Base-by-base conservation (phyloP, 2,329 filamentous ascomycete species). In the Diaporthe sp. region DNA sequence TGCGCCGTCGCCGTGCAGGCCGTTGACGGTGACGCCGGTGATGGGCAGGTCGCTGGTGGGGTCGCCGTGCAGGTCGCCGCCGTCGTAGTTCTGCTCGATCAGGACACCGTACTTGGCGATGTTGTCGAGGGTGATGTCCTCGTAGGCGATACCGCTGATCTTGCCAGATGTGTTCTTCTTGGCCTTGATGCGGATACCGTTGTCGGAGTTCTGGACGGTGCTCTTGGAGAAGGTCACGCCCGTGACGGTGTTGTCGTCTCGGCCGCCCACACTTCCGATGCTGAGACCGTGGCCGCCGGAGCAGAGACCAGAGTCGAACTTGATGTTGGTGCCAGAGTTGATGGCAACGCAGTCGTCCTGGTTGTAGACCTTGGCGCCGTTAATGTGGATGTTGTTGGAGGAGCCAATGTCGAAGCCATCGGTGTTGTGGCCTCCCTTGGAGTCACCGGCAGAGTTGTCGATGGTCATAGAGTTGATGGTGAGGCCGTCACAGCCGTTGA, bases 321-420 rank as follows among this genome's bases (percentile, higher is more conserved):
- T 78, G 76, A 83, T 83, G 78, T 81, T 82, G 49, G 74, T 86
- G 73, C 89, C 89, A 1, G 87, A 89, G 84, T 91, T 91, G 79
- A 91, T 83, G 55, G 89, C 89, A 15, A 91, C 81, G 78, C 89
- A 91, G 79, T 91, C 89, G 76, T 91, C 89, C 82, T 91, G 89
- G 84, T 91, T 91, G 80, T 88, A 85, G 77, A 91, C 84, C 73
- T 83, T 86, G 44, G 88, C 88, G 67, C 86, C 86, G 73, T 83
- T 83, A 79, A 91, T 90, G 73, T 83, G 87, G 55, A 91, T 82
- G 51, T 83, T 83, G 37, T 82, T 84, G n/a, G 85, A 88, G 46
- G 79, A 82, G 65, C 87, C 86, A 59, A 89, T 82, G 77, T 89
- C 87, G 78, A 89, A 89, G 34, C 83, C 87, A 78, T 91, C 89